Percentiles rank a stretch among this genome's conserved stretches.
These are phyloP conservation scores for Galerina marginata DNA, from an alignment of 768 basidiomycete genomes.

Conservation along the genomic window DNA sequence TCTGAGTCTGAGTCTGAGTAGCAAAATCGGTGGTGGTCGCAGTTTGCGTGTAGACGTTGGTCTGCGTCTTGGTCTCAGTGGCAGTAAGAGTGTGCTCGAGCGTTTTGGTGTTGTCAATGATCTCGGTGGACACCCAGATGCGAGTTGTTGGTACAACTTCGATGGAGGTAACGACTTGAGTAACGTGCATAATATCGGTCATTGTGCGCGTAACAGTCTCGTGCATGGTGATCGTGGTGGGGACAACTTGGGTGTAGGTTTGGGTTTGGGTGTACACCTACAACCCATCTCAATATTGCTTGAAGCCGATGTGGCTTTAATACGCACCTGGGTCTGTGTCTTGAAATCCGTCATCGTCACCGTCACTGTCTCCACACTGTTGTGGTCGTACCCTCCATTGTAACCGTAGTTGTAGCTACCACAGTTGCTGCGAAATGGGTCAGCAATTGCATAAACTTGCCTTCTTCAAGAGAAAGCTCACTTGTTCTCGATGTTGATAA, in stretches of 20 bases:
- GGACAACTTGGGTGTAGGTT: constrained; percentile 40
- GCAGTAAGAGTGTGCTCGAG: constrained; percentile 66
- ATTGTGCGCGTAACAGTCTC: constrained; percentile 46
- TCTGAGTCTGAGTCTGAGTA: constrained; percentile 53
- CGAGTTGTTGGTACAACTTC: constrained; percentile 66
- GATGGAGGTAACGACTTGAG: constrained; percentile 55
- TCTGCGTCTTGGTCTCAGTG: constrained; percentile 63
- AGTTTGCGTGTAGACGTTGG: constrained; percentile 59
- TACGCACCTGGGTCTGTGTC: neutral
- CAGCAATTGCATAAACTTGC: constrained; percentile 4
- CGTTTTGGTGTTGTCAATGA: constrained; percentile 60
- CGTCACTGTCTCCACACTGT: constrained; percentile 25
- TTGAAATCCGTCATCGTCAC: constrained; percentile 23
- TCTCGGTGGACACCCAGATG: constrained; percentile 70
- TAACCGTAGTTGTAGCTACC: constrained; percentile 17
- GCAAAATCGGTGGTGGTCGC: constrained; percentile 52
- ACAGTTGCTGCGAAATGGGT: constrained; percentile 19
- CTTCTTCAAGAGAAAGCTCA: constrained; percentile 6
- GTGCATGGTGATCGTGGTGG: constrained; percentile 49
- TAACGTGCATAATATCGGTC: constrained; percentile 48
- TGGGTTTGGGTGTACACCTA: constrained; percentile 9
- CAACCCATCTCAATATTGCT: no score
- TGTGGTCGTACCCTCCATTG: constrained; percentile 13
- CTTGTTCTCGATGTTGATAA: constrained; percentile 52
- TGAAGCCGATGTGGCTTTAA: no score